These are phyloP conservation scores for Boletellus ananiceps DNA, from an alignment of 768 basidiomycete species.

Conservation along the genomic window DNA sequence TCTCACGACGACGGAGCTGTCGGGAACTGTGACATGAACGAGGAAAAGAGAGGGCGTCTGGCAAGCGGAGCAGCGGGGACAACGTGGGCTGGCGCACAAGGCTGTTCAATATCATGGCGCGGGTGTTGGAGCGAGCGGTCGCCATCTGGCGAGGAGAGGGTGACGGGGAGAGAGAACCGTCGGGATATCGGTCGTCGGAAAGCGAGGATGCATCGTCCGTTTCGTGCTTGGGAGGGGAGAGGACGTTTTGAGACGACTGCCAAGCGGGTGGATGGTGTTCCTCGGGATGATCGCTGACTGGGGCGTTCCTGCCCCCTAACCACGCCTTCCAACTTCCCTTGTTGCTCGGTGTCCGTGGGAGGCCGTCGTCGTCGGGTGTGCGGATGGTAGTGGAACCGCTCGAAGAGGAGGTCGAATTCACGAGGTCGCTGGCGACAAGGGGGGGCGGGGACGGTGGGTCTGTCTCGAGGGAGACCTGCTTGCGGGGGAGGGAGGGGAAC, in stretches of 20 bases:
- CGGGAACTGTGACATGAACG: constrained; percentile 48
- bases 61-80: constrained; percentile 46
- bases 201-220: constrained; percentile 35
- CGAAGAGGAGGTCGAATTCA: constrained; percentile 55
- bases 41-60: constrained; percentile 42
- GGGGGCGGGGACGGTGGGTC: constrained; percentile 17
- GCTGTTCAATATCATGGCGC: constrained; percentile 43
- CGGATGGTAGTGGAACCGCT: constrained; percentile 49
- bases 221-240: constrained; percentile 21
- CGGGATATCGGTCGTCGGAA: constrained; percentile 34
- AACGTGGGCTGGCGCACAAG: constrained; percentile 37
- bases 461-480: constrained; percentile 8
- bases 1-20: constrained; percentile 34
- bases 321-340: constrained; percentile 56
- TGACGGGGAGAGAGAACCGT: constrained; percentile 13
- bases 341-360: constrained; percentile 31
- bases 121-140: constrained; percentile 37
- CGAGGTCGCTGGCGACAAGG: constrained; percentile 31
- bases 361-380: constrained; percentile 57
- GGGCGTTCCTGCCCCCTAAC: constrained; percentile 40
- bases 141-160: constrained; percentile 26
- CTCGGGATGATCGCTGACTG: constrained; percentile 28
- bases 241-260: constrained; percentile 25
- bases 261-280: constrained; percentile 28
- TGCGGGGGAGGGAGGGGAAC: constrained; percentile 29